These are phyloP conservation scores for Penicillium sp. DNA, from an alignment of 2,329 filamentous ascomycete genomes.

Conservation along the genomic window DNA sequence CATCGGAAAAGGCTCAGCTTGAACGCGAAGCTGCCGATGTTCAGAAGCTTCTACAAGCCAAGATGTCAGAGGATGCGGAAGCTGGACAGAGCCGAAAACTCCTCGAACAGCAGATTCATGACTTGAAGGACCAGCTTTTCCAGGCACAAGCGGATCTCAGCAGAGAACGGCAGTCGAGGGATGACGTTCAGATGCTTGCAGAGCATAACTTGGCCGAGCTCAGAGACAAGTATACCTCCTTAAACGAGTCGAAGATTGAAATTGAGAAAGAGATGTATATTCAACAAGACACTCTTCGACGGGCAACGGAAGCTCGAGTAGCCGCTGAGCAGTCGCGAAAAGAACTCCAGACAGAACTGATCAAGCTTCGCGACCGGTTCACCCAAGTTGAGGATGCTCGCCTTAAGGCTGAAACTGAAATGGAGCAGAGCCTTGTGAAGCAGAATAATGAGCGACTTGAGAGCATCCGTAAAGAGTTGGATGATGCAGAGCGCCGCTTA, in stretches of 20 bases:
- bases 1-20: conserved; percentile 79
- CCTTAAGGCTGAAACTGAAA: conserved; percentile 77
- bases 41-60: conserved; percentile 81
- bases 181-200: conserved; percentile 87
- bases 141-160: conserved; percentile 86
- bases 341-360: conserved; percentile 84
- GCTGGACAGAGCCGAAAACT: conserved; percentile 80
- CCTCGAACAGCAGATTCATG: conserved; percentile 83
- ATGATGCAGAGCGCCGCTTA: conserved; percentile 75
- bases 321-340: conserved; percentile 86
- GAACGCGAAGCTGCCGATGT: conserved; percentile 89
- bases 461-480: conserved; percentile 77
- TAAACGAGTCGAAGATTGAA: conserved; percentile 94
- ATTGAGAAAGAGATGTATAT: conserved; percentile 98
- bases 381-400: conserved; percentile 84
- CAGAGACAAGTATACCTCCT: conserved; percentile 79
- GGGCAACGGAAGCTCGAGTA: conserved; percentile 79
- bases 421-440: conserved; percentile 77
- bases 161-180: conserved; percentile 87
- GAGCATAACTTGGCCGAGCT: conserved; percentile 86
- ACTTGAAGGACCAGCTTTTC: conserved; percentile 84
- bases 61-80: conserved; percentile 87
- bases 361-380: conserved; percentile 80
- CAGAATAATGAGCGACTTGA: conserved; percentile 81
- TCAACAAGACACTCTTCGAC: conserved; percentile 87